Evolutionary conservation across 2,329 filamentous ascomycete genomes (phyloP).

Genomic region (Basipetospora chlamydospora): DNA sequence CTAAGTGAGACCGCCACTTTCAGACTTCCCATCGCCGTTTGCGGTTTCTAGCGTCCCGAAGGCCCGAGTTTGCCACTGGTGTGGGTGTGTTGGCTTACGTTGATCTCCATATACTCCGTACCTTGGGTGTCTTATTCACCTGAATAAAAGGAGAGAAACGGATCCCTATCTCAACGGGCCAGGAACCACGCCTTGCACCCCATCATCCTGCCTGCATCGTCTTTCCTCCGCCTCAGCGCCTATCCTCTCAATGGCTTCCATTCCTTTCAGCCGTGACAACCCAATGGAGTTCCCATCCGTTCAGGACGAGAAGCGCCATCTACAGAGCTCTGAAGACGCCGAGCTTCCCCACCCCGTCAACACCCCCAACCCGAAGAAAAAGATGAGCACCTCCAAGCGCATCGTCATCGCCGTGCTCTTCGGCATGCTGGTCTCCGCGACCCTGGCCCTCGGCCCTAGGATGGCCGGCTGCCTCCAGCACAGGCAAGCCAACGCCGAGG

Average conservation of each 20-base stretch:
- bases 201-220: too few species aligned
- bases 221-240: too few species aligned
- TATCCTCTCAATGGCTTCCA: slow-evolving; percentile 3
- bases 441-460: not conserved
- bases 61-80: too few species aligned
- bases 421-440: not conserved
- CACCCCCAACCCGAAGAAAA: not conserved
- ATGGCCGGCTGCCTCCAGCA: not conserved
- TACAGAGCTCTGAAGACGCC: slow-evolving; percentile 1
- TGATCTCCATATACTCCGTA: too few species aligned
- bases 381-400: not conserved
- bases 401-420: slow-evolving; percentile 2
- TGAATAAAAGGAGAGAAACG: too few species aligned
- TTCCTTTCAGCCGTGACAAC: slow-evolving; percentile 5
- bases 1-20: too few species aligned
- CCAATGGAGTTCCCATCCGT: slow-evolving; percentile 13
- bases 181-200: too few species aligned
- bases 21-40: too few species aligned
- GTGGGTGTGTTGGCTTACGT: too few species aligned
- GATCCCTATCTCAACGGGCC: too few species aligned
- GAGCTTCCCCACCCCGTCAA: not conserved
- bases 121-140: too few species aligned
- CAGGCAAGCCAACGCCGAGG: slow-evolving; percentile 7
- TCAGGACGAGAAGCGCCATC: slow-evolving; percentile 10
- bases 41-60: too few species aligned